phyloP scores from a whole-genome alignment of 2,329 filamentous ascomycete species.

The Zymoseptoria tritici region DNA sequence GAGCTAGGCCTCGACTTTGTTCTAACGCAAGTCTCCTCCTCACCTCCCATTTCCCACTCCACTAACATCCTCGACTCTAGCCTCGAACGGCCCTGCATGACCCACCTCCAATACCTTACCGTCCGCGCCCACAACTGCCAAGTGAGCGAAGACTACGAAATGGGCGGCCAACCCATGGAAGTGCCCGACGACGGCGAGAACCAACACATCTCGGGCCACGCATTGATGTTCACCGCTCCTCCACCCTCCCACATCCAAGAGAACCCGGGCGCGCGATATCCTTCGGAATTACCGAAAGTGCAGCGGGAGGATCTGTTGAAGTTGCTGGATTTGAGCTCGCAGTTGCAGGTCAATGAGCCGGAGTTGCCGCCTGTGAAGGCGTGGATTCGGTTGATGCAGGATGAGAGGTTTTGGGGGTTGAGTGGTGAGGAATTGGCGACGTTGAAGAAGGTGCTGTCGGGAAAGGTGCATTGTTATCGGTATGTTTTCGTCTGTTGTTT shows the following conservation, averaged over 20 bases:
- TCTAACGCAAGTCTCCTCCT: slow-evolving; percentile 10
- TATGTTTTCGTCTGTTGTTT: neutral
- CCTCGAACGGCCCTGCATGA: slow-evolving; percentile 18
- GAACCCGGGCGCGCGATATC: slow-evolving; percentile 7
- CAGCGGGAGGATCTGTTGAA: slow-evolving; percentile 14
- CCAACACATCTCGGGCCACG: slow-evolving; percentile 19
- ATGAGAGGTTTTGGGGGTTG: slow-evolving; percentile 9
- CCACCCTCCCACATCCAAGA: slow-evolving; percentile 12
- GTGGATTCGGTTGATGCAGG: slow-evolving; percentile 17
- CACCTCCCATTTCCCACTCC: neutral
- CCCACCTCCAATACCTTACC: slow-evolving; percentile 18
- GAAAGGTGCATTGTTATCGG: slow-evolving; percentile 19
- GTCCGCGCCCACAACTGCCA: slow-evolving; percentile 19
- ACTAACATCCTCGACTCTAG: slow-evolving; percentile 4
- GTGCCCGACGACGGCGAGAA: slow-evolving; percentile 18
- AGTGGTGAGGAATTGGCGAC: slow-evolving; percentile 11
- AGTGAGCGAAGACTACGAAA: slow-evolving; percentile 3
- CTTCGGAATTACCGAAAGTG: slow-evolving; percentile 10
- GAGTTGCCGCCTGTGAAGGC: slow-evolving; percentile 18
- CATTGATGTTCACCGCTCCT: slow-evolving; percentile 17
- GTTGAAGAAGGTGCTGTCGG: slow-evolving; percentile 11
- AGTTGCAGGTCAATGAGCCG: slow-evolving; percentile 12
- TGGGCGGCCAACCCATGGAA: slow-evolving; percentile 8
- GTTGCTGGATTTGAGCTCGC: slow-evolving; percentile 13
- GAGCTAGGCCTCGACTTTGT: slow-evolving; percentile 18